Conservation (phyloP, 2,329 filamentous ascomycete genomes). For the Dryadomyces sulphureus region DNA sequence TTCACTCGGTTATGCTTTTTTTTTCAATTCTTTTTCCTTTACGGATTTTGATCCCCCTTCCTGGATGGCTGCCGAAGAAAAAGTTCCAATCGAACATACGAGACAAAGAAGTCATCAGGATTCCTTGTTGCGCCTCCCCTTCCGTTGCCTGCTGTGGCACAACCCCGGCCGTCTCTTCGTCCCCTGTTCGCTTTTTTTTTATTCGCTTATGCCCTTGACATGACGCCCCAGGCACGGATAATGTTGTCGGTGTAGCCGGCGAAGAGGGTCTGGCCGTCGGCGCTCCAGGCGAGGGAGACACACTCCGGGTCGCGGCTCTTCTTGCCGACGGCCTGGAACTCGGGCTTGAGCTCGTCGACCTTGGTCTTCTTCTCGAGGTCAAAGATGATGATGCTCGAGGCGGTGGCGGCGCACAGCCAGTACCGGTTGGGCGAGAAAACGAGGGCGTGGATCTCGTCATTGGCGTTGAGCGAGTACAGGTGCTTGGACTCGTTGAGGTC, state of each 20-base stretch:
- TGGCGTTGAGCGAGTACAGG: constrained; percentile 98
- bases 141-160: background rate
- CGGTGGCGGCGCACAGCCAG: constrained; percentile 98
- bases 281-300: constrained; percentile 91
- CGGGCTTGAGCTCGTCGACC: constrained; percentile 98
- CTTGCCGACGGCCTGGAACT: constrained; percentile 92
- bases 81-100: constrained; percentile 3
- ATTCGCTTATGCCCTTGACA: constrained; percentile 67
- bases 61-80: constrained; percentile 1
- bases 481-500: constrained; percentile 99
- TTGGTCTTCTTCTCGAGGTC: constrained; percentile 99
- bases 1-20: background rate
- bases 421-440: constrained; percentile 99
- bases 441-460: constrained; percentile 99
- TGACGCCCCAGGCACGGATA: constrained; percentile 95
- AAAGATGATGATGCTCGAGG: constrained; percentile 99
- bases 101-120: constrained; percentile 1
- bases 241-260: constrained; percentile 99
- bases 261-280: constrained; percentile 97
- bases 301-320: constrained; percentile 99
- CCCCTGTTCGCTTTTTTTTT: background rate
- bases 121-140: constrained; percentile 3
- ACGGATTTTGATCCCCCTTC: constrained; percentile 1
- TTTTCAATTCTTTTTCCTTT: background rate
- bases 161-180: background rate